A percentile compares a stretch with the other conserved stretches of the same genome.
These are phyloP conservation scores for Berkeleyomyces rouxiae DNA, from an alignment of 2,329 filamentous ascomycete genomes.

Conservation along the genomic window DNA sequence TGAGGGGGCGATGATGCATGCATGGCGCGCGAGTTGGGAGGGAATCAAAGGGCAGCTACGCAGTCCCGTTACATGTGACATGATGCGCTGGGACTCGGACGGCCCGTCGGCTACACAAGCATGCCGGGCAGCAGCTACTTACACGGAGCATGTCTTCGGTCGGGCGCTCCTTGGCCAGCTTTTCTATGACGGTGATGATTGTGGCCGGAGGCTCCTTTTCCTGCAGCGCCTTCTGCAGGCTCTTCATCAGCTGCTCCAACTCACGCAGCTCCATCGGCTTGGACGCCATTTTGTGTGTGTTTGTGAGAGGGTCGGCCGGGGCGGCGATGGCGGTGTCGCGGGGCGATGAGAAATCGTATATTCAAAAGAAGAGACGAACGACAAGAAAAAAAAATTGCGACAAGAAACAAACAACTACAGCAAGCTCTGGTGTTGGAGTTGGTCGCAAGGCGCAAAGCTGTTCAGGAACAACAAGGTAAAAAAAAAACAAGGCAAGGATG, in stretches of 20 bases:
- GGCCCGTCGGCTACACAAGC: not conserved
- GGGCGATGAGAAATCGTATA: too few relatives aligned
- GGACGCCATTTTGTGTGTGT: constrained; percentile 5
- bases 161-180: constrained; percentile 66
- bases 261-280: constrained; percentile 60
- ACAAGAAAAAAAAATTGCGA: not conserved
- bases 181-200: constrained; percentile 57
- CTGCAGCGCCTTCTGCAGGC: constrained; percentile 60
- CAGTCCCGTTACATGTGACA: not conserved
- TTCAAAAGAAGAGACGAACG: not conserved
- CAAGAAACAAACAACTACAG: not conserved
- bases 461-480: not conserved
- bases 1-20: not conserved
- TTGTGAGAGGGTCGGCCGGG: not conserved
- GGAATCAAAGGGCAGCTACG: not conserved
- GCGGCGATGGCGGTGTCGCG: not conserved
- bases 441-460: constrained; percentile 2
- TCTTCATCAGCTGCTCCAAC: constrained; percentile 59
- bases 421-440: not conserved
- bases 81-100: not conserved
- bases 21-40: too few relatives aligned
- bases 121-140: constrained; percentile 21
- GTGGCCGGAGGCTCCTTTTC: constrained; percentile 58
- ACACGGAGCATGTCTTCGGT: constrained; percentile 81
- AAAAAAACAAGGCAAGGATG: not conserved